Evolutionary conservation across 1,284 basidiomycete genomes (phyloP).

Genomic region (Ustilago lituana): DNA sequence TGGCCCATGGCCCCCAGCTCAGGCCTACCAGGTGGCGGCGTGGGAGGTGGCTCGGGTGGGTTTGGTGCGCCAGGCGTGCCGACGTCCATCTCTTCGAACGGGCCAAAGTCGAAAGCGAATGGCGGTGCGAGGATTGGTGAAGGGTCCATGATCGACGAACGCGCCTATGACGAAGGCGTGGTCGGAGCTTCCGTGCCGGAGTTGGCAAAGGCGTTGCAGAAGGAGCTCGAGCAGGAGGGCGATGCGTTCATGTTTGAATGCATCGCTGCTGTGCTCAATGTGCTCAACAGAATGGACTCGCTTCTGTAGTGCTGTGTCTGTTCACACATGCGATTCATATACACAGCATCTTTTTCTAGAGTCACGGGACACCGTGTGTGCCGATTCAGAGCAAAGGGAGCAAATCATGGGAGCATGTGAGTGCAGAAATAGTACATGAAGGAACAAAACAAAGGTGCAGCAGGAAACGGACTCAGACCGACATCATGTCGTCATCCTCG

Average conservation of each 20-base stretch:
- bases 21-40: constrained; percentile 38
- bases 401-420: no score
- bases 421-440: constrained; percentile 3
- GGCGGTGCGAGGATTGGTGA: constrained; percentile 42
- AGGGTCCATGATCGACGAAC: constrained; percentile 33
- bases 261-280: constrained; percentile 61
- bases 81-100: constrained; percentile 26
- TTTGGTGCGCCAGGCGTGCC: constrained; percentile 14
- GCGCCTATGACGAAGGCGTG: constrained; percentile 24
- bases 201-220: constrained; percentile 52
- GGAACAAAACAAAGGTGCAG: not conserved
- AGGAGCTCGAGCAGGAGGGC: constrained; percentile 50
- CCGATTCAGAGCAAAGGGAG: constrained; percentile 1
- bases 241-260: constrained; percentile 58
- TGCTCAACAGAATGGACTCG: constrained; percentile 60
- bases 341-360: not conserved
- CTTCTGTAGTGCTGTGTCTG: constrained; percentile 25
- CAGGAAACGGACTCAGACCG: constrained; percentile 19
- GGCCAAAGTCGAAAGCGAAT: constrained; percentile 16
- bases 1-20: constrained; percentile 66
- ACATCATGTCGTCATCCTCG: constrained; percentile 55
- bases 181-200: constrained; percentile 52
- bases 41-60: constrained; percentile 29
- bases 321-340: not conserved
- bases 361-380: not conserved